Evolutionary conservation across 495 filamentous ascomycete species (phyloP).

Genomic region (Podospora pseudocomata): DNA sequence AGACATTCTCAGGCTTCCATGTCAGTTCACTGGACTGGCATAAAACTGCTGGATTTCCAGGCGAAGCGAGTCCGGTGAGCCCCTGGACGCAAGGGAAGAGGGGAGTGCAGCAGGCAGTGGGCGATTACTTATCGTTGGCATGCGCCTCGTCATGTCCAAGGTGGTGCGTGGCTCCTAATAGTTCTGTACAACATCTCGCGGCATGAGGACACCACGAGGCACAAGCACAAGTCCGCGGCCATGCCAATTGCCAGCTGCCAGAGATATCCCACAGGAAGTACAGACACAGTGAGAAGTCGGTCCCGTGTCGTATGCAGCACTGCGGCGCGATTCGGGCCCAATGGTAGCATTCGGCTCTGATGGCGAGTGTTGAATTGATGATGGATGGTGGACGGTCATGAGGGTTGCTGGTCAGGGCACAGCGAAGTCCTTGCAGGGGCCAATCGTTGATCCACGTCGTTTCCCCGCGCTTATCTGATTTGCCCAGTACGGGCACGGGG

Average conservation of each 20-base stretch:
- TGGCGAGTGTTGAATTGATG: constrained; percentile 23
- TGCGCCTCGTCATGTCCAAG: neutral
- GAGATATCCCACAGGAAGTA: constrained; percentile 15
- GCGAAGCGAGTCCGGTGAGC: constrained; percentile 1
- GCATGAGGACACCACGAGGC: too few relatives aligned
- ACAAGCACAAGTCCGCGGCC: too few relatives aligned
- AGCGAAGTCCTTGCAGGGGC: constrained; percentile 1
- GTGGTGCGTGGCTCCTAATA: neutral
- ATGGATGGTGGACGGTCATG: neutral
- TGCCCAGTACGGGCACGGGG: constrained; percentile 5
- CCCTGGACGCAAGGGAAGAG: neutral
- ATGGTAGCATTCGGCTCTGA: constrained; percentile 27
- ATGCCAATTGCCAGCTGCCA: neutral
- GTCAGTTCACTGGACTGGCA: neutral
- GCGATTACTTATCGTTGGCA: neutral
- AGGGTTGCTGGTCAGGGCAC: neutral
- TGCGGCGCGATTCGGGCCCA: constrained; percentile 18
- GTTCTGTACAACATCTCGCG: neutral
- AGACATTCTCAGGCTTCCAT: constrained; percentile 8
- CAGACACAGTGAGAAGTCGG: constrained; percentile 24
- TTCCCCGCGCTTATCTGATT: constrained; percentile 30
- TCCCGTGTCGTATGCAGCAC: constrained; percentile 17
- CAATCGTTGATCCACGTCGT: neutral
- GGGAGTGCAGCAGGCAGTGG: neutral
- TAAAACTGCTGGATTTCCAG: neutral